These are phyloP conservation scores for Lactifluus hygrophoroides DNA, from an alignment of 768 basidiomycete genomes.

Conservation along the genomic window DNA sequence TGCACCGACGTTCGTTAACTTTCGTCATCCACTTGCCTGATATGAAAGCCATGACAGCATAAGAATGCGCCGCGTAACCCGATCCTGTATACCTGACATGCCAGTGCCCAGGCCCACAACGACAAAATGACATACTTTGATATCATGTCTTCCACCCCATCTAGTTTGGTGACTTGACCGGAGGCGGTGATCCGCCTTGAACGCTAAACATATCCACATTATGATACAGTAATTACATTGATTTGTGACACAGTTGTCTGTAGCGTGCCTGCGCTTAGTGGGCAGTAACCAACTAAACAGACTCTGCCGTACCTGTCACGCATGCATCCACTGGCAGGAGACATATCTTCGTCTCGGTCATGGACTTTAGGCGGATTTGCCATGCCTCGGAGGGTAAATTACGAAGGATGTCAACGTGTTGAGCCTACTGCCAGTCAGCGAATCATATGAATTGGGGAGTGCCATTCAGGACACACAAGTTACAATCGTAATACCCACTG, in stretches of 20 bases:
- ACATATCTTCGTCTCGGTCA: conserved; percentile 53
- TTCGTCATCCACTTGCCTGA: conserved; percentile 74
- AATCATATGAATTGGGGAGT: conserved; percentile 53
- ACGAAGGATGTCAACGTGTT: conserved; percentile 52
- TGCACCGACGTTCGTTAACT: conserved; percentile 39
- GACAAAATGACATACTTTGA: too few species aligned
- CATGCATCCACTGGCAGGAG: conserved; percentile 56
- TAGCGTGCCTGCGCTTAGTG: conserved; percentile 30
- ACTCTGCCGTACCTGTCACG: conserved; percentile 52
- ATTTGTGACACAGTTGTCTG: too few species aligned
- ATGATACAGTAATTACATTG: too few species aligned
- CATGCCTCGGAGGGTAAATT: conserved; percentile 75
- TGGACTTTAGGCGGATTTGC: conserved; percentile 48
- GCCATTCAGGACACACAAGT: too few species aligned
- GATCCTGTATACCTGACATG: too few species aligned
- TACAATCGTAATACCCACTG: too few species aligned
- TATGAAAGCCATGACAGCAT: conserved; percentile 53
- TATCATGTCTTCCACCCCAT: too few species aligned
- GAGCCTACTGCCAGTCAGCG: conserved; percentile 68
- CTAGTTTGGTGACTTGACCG: too few species aligned
- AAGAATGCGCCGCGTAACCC: too few species aligned
- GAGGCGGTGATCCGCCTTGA: too few species aligned
- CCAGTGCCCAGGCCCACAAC: too few species aligned
- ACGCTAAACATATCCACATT: too few species aligned
- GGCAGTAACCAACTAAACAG: conserved; percentile 58